Evolutionary conservation across 495 filamentous ascomycete genomes (phyloP), one percentile per base, ranked within the genome.

Genomic region (Hypoxylon subgilvum): DNA sequence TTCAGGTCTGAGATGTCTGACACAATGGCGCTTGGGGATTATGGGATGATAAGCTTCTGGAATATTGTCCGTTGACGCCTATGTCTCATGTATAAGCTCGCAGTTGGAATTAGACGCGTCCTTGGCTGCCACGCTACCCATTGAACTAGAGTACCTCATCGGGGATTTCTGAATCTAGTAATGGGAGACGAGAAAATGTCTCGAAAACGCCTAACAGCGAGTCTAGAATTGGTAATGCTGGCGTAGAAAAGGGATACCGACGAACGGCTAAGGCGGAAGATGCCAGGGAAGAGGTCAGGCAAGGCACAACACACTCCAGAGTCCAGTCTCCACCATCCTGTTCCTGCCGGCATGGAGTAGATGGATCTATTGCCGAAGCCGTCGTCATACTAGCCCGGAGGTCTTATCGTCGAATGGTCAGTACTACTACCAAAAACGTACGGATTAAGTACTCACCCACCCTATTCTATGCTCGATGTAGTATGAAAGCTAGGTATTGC

Each of bases 191-290:
- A 70, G 65, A 61, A 28, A 32, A 52, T 59, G 50, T 63, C 49
- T 54, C 27, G 57, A 63, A 51, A 63, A 70, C 57, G 67, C 67
- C 67, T 70, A 70, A 43, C 6, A 51, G 65, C 63, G 67, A 65
- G 65, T 66, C 67, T 58, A 48, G 58, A 59, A 52, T 45, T 32
- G 43, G 61, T 58, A 64, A 52, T 35, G 61, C n/a, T 58, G 19
- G 49, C 35, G 39, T 27, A 42, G 48, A 59, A 59, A n/a, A 49
- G 53, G 43, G 50, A 58, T 44, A 59, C 50, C 45, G 39, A 64
- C 39, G 35, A 25, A 50, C 27, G 38, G 41, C 54, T 21, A 58
- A 40, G 48, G 47, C 43, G 36, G 53, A 52, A 38, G 48, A 39
- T 5, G 30, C 52, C 53, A 57, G 46, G 39, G 43, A 52, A 52